Evolutionary conservation across 2,329 filamentous ascomycete genomes (phyloP).

Genomic region (Paraphoma sp.): DNA sequence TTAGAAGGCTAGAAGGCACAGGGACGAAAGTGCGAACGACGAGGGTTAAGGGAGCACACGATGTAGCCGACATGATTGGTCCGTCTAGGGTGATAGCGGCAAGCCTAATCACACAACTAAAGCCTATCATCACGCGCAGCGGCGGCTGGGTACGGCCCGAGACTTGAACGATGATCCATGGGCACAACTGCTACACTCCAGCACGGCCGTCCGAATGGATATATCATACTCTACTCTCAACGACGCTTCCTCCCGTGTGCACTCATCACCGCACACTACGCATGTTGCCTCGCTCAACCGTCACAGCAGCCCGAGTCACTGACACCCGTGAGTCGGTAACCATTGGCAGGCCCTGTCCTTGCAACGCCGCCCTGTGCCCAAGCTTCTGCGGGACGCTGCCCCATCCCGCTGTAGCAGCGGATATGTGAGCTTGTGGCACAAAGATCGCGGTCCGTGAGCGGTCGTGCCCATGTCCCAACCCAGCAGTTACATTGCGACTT

Average conservation of each 20-base stretch:
- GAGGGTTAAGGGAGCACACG: conserved; percentile 22
- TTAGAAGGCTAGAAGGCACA: conserved; percentile 27
- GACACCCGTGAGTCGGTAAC: not conserved
- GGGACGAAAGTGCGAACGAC: conserved; percentile 30
- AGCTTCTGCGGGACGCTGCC: conserved; percentile 23
- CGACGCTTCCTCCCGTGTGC: not conserved
- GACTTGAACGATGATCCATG: conserved; percentile 27
- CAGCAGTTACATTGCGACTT: conserved; percentile 20
- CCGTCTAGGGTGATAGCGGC: conserved; percentile 13
- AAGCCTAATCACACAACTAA: conserved; percentile 31
- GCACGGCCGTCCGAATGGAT: conserved; percentile 8
- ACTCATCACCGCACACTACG: not conserved
- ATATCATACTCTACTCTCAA: conserved; percentile 19
- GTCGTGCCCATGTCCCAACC: conserved; percentile 14
- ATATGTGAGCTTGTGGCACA: conserved; percentile 32
- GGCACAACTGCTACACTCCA: conserved; percentile 15
- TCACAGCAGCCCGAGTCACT: conserved; percentile 2
- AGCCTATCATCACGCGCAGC: conserved; percentile 29
- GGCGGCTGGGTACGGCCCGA: conserved; percentile 31
- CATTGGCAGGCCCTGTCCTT: not conserved
- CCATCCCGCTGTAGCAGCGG: conserved; percentile 23
- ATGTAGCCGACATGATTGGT: conserved; percentile 5
- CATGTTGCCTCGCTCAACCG: not conserved
- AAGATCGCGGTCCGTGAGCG: conserved; percentile 28
- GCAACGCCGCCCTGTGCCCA: conserved; percentile 11